Conservation (phyloP, 192 early-diverging fungal species). For the Podila minutissima region DNA sequence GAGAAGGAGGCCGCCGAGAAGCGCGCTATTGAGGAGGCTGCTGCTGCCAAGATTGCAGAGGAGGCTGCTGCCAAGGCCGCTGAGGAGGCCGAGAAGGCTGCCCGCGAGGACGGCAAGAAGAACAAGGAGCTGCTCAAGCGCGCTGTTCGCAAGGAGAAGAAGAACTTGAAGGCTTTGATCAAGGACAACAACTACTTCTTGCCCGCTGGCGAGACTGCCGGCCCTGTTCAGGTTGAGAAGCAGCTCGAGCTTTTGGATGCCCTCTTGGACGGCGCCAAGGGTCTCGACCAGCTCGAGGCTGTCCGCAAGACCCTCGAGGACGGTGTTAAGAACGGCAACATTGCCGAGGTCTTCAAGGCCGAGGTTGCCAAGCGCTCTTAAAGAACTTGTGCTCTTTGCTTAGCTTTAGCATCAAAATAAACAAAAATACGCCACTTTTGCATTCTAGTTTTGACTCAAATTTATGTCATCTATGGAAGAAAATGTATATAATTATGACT, state of each 20-base stretch:
- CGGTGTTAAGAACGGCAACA: constrained; percentile 70
- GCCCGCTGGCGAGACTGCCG: constrained; percentile 62
- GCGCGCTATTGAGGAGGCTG: constrained; percentile 62
- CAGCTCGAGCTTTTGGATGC: constrained; percentile 84
- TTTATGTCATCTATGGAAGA: not conserved
- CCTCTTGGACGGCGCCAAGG: constrained; percentile 75
- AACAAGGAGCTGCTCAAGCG: constrained; percentile 90
- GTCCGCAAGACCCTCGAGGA: constrained; percentile 69
- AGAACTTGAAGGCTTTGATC: constrained; percentile 82
- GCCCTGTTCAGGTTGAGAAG: constrained; percentile 68
- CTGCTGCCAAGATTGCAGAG: constrained; percentile 55
- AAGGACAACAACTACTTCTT: constrained; percentile 84
- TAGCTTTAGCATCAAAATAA: not conserved
- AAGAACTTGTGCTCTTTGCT: not conserved
- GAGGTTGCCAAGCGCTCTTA: constrained; percentile 53
- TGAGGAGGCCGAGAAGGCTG: constrained; percentile 69
- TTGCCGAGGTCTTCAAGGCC: constrained; percentile 65
- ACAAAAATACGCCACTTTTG: not conserved
- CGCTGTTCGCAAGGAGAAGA: constrained; percentile 91
- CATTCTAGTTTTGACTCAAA: not conserved
- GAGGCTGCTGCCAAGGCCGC: constrained; percentile 69
- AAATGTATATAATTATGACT: not conserved
- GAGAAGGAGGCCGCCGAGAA: constrained; percentile 82
- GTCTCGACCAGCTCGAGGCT: constrained; percentile 61
- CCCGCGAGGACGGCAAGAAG: constrained; percentile 78